Evolutionary conservation across 441 rosid genomes (phyloP), one percentile per base, ranked within the genome.

Genomic region (Manihot esculenta): DNA sequence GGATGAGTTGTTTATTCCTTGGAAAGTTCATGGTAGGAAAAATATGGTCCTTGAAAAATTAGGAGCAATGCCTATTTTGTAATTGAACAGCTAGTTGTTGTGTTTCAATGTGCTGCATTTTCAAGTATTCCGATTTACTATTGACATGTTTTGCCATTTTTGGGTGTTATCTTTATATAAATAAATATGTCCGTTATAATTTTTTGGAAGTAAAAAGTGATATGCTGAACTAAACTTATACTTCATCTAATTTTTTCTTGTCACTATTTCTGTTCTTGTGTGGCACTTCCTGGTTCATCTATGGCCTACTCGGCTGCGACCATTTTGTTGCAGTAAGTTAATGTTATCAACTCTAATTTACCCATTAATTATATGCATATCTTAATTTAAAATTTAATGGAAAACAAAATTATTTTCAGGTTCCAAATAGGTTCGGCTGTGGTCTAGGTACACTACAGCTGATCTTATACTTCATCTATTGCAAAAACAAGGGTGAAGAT

Each of bases 201-300:
- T 12, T 20, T 49, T 35, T 21, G 44, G 35, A 38, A 35, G 14
- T 12, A 20, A 26, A 51, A 35, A n/a, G 1, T 66, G 11, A n/a
- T 56, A 38, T 68, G 51, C 15, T 54, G 23, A 14, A 15, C 14
- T 33, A 33, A 33, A 4, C 6, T 26, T 27, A 20, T n/a, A n/a
- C n/a, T n/a, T n/a, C n/a, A n/a, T n/a, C n/a, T n/a, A n/a, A n/a
- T n/a, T 94, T 94, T 81, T 92, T 92, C 80, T 74, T 92, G 79
- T 94, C 99, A 48, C 85, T 94, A 30, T 92, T 89, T 64, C 96
- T 87, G 8, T 92, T 94, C 85, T 75, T 94, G 1, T 90, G 98
- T 38, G 98, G 99, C 71, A 94, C 99, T 62, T 92, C 94, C 7
- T 94, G 97, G 97, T 92, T 94, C 75, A 68, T 94, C 50, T 94